Evolutionary conservation across 371 early-diverging fungal genomes (phyloP), one percentile per base, ranked within the genome.

Genomic region (Catenaria anguillulae): DNA sequence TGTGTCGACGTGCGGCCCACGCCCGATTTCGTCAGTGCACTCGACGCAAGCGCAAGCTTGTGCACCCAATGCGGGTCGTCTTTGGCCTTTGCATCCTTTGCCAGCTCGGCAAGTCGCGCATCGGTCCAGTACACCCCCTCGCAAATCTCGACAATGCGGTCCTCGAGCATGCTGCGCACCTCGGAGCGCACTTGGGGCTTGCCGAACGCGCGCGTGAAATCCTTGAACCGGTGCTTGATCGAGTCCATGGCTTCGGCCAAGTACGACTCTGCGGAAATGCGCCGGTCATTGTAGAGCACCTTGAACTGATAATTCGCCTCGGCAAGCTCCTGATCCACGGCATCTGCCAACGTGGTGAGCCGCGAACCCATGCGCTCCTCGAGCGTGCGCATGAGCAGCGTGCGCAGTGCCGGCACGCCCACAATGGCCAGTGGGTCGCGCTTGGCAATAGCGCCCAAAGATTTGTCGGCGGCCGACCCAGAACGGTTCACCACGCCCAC

Each of bases 221-320:
- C 84, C 70, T 90, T 90, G 77, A 97, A 92, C 59, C 84, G 80
- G 61, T 88, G 89, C 72, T 97, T 97, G 45, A 96, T 73, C 23
- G 79, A 75, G 68, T 95, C 96, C 71, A 96, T 86, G 2, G 89
- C 81, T 56, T 97, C 95, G 10, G 96, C 90, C 29, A 90, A 88
- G 72, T 97, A 97, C 2, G 91, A 88, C 70, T 94, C 96, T 36
- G 97, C 87, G 13, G 90, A 86, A 55, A 97, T 87, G 52, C 85
- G 76, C 62, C 87, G 87, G 68, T 97, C 97, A 63, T 95, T 94
- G 79, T 94, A 97, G 63, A 92, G 90, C 12, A 97, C 97, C 72
- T 97, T 97, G 78, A 91, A 93, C 73, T 94, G 92, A 69, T 97
- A 97, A 24, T 86, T 81, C 3, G 92, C 82, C 72, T 96, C 95